phyloP scores from a whole-genome alignment of 225 moss, liverwort and hornwort genomes.

The Takakia lepidozioides region DNA sequence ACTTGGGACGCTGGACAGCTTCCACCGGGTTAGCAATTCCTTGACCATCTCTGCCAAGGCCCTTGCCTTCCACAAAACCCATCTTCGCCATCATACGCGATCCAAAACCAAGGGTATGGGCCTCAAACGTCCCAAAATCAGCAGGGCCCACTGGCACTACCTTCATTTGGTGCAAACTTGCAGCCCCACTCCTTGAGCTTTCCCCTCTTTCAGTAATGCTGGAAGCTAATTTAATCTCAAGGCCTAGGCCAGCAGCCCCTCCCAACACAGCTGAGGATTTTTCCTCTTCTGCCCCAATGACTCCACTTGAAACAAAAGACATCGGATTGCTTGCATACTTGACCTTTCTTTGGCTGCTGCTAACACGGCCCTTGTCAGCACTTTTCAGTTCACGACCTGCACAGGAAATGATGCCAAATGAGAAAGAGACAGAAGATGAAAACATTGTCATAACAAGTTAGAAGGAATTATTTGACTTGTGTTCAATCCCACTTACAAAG shows the following conservation, averaged over 20 bases:
- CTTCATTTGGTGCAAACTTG: conserved; percentile 13
- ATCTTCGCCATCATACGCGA: conserved; percentile 95
- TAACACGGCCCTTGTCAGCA: conserved; percentile 6
- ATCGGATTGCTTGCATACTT: conserved; percentile 68
- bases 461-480: too few species aligned
- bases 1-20: conserved; percentile 72
- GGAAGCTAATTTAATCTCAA: too few species aligned
- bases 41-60: conserved; percentile 79
- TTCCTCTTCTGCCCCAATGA: conserved; percentile 46
- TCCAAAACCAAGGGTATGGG: conserved; percentile 84
- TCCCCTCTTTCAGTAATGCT: conserved; percentile 21
- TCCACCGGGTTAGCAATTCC: conserved; percentile 79
- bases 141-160: conserved; percentile 5
- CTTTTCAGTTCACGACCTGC: conserved; percentile 6
- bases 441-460: too few species aligned
- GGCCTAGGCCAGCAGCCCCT: conserved; percentile 10
- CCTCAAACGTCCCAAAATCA: conserved; percentile 71
- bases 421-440: too few species aligned
- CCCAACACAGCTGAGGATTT: conserved; percentile 8
- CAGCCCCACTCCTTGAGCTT: conserved; percentile 31
- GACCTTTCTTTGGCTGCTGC: conserved; percentile 18
- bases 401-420: too few species aligned
- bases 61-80: conserved; percentile 81
- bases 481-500: too few species aligned
- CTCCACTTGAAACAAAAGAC: conserved; percentile 61